Base-by-base conservation (phyloP, 2,329 filamentous ascomycete genomes). In the Pseudogymnoascus sp. region DNA sequence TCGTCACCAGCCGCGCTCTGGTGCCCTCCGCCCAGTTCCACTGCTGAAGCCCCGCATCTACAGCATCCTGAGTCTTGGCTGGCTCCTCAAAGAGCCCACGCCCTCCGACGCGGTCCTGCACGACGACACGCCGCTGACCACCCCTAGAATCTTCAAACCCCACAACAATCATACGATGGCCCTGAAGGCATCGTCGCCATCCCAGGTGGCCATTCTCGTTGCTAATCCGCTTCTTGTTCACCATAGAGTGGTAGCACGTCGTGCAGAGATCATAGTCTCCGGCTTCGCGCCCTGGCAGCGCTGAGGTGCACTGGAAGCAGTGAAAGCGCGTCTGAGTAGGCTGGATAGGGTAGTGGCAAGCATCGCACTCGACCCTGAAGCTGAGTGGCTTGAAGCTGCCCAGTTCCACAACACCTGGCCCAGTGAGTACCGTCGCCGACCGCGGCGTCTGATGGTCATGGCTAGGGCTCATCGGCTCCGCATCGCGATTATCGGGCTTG, bases 201-300 rank as follows among this genome's bases (percentile, higher is more conserved):
- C 92, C 92, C 9, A 79, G 80, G 4, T 85, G 79, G 0, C 92
- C 91, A 65, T 96, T 91, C 63, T 92, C 88, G 16, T 78, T 76
- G 61, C 83, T 85, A 64, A 97, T 86, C 50, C 83, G 84, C 7
- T 82, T 81, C 0, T 80, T 80, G 1, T 78, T 74, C 1, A 89
- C 81, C 6, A 92, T 79, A 54, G 81, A 81, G 58, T 81, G 76
- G 72, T 97, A 97, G 77, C 92, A 97, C 3, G 80, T 77, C 16
- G 79, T 79, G 74, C 92, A 97, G 57, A 96, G 83, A 67, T 97
- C 90, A 72, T 94, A 96, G 71, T 95, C 89, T n/a, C 91, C 91
- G 0, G 75, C 41, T 16, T 43, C 41, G 12, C 35, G 58, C 4
- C 43, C 43, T 2, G 67, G 74, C 2, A 79, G 72, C 3, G 78